Evolutionary conservation across 306 rosid genomes (phyloP), one percentile per base, ranked within the genome.

Genomic region (Quillaja saponaria): DNA sequence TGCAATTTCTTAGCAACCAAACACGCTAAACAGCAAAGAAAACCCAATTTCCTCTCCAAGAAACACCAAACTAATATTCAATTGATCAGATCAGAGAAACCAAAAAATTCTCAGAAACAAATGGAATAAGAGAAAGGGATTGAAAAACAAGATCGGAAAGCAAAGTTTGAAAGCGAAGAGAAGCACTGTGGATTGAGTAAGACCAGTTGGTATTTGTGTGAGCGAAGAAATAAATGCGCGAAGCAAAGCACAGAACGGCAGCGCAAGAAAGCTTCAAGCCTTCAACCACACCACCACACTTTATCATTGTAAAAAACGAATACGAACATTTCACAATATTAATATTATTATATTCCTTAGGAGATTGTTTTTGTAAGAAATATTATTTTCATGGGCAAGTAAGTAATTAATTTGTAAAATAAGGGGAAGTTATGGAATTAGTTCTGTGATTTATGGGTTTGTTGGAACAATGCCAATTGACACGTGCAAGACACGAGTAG

Each of bases 211-310:
- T 71, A 54, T 53, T 53, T 69, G 50, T 48, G 72, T n/a, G 77
- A 73, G 71, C 31, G 59, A 79, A 83, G 80, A 80, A 81, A 84
- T 54, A 55, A 35, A 71, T 42, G 76, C 71, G 73, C 61, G 74
- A 76, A 75, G 64, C 64, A 71, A 58, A 68, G 58, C 39, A 15
- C 51, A 74, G 55, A 64, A 41, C 13, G 15, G 0, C 8, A n/a
- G 51, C 21, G 10, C 15, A 20, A 20, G 28, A 19, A 47, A 35
- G 69, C 58, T 78, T 71, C 45, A 75, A 74, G 44, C 64, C 58
- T 78, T 71, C 45, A 75, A 74, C 48, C 64, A 48, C 72, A 58
- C 18, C 72, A 58, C 18, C 31, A 25, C 31, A 25, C 31, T 35
- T 72, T 44, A 52, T 61, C 50, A 9, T 40, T n/a, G n/a, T n/a